phyloP scores from a whole-genome alignment of 768 basidiomycete species.

The Mycena rebaudengoi region DNA sequence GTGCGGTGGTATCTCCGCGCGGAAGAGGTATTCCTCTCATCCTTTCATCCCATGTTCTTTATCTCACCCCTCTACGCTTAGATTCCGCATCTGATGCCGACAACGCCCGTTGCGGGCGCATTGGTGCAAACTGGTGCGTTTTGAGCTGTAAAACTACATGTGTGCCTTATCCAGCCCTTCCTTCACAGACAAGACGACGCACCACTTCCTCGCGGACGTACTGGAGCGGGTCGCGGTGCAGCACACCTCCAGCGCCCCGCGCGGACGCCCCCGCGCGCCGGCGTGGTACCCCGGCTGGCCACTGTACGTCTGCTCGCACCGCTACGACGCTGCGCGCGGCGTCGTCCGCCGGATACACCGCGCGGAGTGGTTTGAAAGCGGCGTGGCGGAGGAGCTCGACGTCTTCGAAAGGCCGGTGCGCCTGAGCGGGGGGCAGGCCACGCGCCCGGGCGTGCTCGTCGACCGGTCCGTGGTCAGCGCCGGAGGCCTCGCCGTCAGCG shows the following conservation, averaged over 20 bases:
- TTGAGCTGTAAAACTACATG: neutral
- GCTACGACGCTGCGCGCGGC: constrained; percentile 69
- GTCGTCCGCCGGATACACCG: constrained; percentile 49
- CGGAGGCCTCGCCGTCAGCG: constrained; percentile 52
- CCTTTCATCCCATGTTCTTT: neutral
- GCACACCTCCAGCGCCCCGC: constrained; percentile 63
- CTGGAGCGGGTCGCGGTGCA: constrained; percentile 68
- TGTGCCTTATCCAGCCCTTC: neutral
- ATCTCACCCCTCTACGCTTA: neutral
- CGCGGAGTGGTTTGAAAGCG: constrained; percentile 45
- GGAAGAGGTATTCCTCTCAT: constrained; percentile 6
- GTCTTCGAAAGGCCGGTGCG: constrained; percentile 23
- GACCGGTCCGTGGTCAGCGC: constrained; percentile 60
- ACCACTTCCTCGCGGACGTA: constrained; percentile 76
- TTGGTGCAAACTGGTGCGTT: constrained; percentile 21
- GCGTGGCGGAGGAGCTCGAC: constrained; percentile 6
- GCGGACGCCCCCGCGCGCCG: constrained; percentile 70
- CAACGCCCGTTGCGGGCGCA: constrained; percentile 18
- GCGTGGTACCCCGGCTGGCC: constrained; percentile 78
- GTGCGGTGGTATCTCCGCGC: constrained; percentile 24
- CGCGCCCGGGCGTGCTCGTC: constrained; percentile 28
- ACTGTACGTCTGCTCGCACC: constrained; percentile 74
- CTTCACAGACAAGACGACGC: constrained; percentile 65
- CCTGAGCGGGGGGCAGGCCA: constrained; percentile 38
- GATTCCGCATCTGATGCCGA: constrained; percentile 20